Conservation (phyloP, 176 grass and related monocot species). For the Zea luxurians region DNA sequence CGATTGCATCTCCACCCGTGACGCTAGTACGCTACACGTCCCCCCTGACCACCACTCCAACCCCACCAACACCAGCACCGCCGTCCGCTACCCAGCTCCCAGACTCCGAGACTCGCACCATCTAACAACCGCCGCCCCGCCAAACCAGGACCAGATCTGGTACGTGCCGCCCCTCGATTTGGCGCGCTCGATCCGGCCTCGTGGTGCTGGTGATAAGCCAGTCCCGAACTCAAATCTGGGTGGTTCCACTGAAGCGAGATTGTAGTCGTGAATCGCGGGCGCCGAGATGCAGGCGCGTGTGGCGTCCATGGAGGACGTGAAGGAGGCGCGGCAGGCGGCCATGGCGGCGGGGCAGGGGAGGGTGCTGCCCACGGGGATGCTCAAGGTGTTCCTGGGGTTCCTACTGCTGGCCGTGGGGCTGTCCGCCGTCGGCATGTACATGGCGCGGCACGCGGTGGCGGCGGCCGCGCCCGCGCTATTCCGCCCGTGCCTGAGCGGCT, state of each 20-base stretch:
- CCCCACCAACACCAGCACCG: constrained; percentile 3
- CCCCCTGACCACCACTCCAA: constrained; percentile 14
- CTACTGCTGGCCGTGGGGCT: constrained; percentile 69
- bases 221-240: constrained; percentile 37
- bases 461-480: constrained; percentile 55
- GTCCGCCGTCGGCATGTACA: constrained; percentile 71
- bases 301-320: constrained; percentile 81
- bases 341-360: constrained; percentile 43
- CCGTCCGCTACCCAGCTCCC: constrained; percentile 21
- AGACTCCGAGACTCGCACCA: constrained; percentile 20
- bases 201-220: constrained; percentile 40
- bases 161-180: constrained; percentile 37
- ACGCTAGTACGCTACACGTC: constrained; percentile 9
- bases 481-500: constrained; percentile 53
- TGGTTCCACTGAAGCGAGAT: not conserved
- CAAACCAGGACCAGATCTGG: constrained; percentile 36
- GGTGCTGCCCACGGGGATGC: constrained; percentile 48
- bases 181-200: constrained; percentile 32
- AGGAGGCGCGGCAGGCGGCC: constrained; percentile 50
- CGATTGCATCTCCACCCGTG: constrained; percentile 1
- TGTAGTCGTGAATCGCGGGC: not conserved
- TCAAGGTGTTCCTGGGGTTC: constrained; percentile 74
- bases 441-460: constrained; percentile 63
- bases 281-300: constrained; percentile 61
- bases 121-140: constrained; percentile 27